These are phyloP conservation scores for Solanum microdontum DNA, from an alignment of 257 asterid species.

Conservation along the genomic window DNA sequence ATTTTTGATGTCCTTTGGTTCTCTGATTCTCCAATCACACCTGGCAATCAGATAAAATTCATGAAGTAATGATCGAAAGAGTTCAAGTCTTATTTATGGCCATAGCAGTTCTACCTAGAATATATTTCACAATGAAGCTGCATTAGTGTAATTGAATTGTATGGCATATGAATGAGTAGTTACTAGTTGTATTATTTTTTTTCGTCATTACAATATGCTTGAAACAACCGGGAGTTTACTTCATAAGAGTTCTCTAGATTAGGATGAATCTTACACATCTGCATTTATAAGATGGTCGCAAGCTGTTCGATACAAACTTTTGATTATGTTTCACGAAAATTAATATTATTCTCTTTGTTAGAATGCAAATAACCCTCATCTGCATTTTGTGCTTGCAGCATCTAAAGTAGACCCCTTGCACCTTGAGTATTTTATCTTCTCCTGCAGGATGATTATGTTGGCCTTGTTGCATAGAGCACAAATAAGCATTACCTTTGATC, in stretches of 20 bases:
- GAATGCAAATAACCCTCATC: background rate
- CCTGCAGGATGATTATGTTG: background rate
- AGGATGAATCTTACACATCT: no score
- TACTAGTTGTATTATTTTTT: background rate
- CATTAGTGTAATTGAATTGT: no score
- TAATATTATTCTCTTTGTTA: background rate
- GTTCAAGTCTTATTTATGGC: background rate
- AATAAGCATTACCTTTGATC: background rate
- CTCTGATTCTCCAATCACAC: background rate
- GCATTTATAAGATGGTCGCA: background rate
- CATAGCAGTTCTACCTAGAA: no score
- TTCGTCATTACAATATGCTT: no score
- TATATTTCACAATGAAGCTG: no score
- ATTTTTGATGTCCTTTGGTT: background rate
- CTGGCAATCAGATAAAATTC: background rate
- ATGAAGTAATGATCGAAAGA: background rate
- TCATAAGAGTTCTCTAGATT: no score
- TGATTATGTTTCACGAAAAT: background rate
- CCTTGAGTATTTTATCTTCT: constrained; percentile 52
- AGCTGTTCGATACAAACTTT: background rate
- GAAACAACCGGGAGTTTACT: no score
- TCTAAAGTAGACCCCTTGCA: constrained; percentile 82
- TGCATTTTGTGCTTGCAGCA: constrained; percentile 35
- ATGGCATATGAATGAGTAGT: no score
- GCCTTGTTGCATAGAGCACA: background rate